Conservation (phyloP, 257 asterid species). For the Agastache rugosa region DNA sequence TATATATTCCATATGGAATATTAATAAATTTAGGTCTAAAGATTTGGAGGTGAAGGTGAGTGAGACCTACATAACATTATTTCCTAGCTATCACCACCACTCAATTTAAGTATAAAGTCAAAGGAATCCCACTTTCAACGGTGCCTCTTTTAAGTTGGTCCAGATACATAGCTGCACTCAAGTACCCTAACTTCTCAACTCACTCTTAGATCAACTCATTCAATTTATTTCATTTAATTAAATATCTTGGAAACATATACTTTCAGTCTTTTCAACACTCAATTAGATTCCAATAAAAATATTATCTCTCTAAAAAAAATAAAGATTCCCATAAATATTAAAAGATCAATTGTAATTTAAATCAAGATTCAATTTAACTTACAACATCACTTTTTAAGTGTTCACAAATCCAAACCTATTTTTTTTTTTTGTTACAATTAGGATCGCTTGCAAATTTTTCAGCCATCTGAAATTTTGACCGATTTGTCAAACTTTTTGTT, state of each 20-base stretch:
- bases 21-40: slow-evolving; percentile 23
- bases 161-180: slow-evolving; percentile 38
- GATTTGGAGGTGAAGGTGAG: slow-evolving; percentile 3
- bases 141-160: slow-evolving; percentile 45
- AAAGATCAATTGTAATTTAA: too few species aligned
- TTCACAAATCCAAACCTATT: too few species aligned
- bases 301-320: too few species aligned
- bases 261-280: background rate
- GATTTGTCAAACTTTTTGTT: too few species aligned
- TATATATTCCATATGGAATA: slow-evolving; percentile 22
- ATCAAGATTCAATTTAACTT: too few species aligned
- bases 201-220: background rate
- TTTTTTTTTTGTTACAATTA: too few species aligned
- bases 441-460: too few species aligned
- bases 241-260: too few species aligned
- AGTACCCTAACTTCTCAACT: slow-evolving; percentile 21
- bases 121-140: slow-evolving; percentile 53
- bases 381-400: too few species aligned
- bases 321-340: too few species aligned
- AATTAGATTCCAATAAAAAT: background rate
- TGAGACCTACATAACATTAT: background rate
- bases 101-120: slow-evolving; percentile 39
- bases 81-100: slow-evolving; percentile 31
- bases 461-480: too few species aligned
- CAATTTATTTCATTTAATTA: too few species aligned